Conservation (phyloP, 768 basidiomycete species). For the Lyophyllum shimeji region DNA sequence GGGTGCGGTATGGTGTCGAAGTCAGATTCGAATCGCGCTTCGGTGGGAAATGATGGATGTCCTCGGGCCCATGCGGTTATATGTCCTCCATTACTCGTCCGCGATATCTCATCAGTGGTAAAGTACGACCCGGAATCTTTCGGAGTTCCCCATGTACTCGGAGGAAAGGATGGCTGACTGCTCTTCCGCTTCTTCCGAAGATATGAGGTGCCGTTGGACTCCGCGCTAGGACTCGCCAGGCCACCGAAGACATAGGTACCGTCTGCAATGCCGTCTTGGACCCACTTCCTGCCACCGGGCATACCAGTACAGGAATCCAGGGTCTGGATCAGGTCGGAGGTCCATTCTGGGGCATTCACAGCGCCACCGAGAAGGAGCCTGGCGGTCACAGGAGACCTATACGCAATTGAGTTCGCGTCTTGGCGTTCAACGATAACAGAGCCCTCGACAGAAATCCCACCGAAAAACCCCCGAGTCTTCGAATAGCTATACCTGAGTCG, state of each 20-base stretch:
- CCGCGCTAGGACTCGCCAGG: conserved; percentile 39
- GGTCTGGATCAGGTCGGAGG: conserved; percentile 68
- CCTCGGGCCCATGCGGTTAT: conserved; percentile 32
- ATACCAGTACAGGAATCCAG: conserved; percentile 72
- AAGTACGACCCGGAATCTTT: conserved; percentile 60
- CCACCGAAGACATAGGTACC: conserved; percentile 60
- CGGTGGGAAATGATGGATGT: conserved; percentile 29
- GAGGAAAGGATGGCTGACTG: conserved; percentile 52
- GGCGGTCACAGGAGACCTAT: conserved; percentile 68
- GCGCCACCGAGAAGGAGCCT: conserved; percentile 80
- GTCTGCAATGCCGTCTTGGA: conserved; percentile 46
- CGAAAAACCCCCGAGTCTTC: conserved; percentile 92
- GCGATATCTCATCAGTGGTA: conserved; percentile 19
- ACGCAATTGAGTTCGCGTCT: conserved; percentile 88
- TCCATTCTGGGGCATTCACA: conserved; percentile 78
- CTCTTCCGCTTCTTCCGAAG: conserved; percentile 49
- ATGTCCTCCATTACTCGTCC: conserved; percentile 20
- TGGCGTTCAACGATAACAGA: conserved; percentile 92
- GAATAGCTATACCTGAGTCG: conserved; percentile 78
- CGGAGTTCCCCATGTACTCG: conserved; percentile 56
- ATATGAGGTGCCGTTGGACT: conserved; percentile 30
- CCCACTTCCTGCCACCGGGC: conserved; percentile 69
- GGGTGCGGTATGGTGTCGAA: conserved; percentile 30
- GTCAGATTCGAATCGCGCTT: conserved; percentile 47
- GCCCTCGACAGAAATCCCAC: conserved; percentile 86